Conservation (phyloP, 2,329 filamentous ascomycete genomes). For the Rhinocladiella mackenziei region DNA sequence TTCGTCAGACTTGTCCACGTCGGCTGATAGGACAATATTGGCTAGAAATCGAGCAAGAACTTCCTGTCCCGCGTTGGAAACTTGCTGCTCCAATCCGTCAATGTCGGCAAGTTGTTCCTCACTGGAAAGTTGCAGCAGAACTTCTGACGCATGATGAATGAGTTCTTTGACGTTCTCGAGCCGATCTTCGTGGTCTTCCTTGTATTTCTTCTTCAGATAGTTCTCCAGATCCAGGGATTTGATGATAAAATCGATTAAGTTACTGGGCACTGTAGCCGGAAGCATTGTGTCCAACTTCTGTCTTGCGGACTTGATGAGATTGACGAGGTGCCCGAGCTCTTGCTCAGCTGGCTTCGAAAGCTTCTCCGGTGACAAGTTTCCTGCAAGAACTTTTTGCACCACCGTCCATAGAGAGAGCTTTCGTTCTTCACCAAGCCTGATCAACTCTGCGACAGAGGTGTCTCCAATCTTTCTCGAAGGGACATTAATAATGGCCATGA, state of each 20-base stretch:
- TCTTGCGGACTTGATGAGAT: conserved; percentile 55
- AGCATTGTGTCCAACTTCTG: conserved; percentile 47
- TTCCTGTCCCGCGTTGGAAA: conserved; percentile 52
- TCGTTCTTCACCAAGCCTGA: conserved; percentile 70
- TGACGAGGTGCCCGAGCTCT: conserved; percentile 56
- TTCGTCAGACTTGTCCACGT: conserved; percentile 61
- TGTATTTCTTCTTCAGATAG: conserved; percentile 68
- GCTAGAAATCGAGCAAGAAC: conserved; percentile 76
- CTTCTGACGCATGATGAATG: conserved; percentile 72
- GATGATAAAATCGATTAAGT: conserved; percentile 55
- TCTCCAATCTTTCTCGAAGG: conserved; percentile 80
- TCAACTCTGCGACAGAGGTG: conserved; percentile 65
- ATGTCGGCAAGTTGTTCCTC: conserved; percentile 60
- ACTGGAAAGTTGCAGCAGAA: conserved; percentile 48
- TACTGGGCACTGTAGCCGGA: conserved; percentile 36
- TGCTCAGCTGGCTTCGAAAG: conserved; percentile 54
- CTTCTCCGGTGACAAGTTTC: conserved; percentile 48
- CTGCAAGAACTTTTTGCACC: conserved; percentile 58
- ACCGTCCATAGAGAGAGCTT: conserved; percentile 71
- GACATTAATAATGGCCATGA: conserved; percentile 78
- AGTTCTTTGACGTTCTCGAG: conserved; percentile 91
- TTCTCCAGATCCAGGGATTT: conserved; percentile 67
- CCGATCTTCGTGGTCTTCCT: conserved; percentile 69
- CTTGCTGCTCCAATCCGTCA: conserved; percentile 64
- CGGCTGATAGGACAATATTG: conserved; percentile 81